These are phyloP conservation scores for Hortaea sp. DNA, from an alignment of 2,329 filamentous ascomycete species.

Conservation along the genomic window DNA sequence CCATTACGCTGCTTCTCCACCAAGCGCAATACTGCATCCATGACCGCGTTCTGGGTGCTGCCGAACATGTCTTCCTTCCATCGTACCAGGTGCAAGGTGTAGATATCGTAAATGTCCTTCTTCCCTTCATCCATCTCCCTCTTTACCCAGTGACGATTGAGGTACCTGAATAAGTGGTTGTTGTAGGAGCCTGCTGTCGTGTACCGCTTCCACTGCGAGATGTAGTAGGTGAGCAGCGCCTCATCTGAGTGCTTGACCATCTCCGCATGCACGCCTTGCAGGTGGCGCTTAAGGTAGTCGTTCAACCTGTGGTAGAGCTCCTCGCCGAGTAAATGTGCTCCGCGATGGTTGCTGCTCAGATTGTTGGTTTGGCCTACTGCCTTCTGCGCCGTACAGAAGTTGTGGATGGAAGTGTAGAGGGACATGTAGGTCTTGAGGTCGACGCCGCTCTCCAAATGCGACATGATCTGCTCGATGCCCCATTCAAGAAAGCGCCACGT, in stretches of 20 bases:
- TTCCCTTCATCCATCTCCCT: slow-evolving; percentile 98
- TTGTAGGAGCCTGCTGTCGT: slow-evolving; percentile 95
- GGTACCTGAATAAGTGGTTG: slow-evolving; percentile 90
- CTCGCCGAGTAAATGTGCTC: slow-evolving; percentile 88
- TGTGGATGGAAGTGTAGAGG: slow-evolving; percentile 93
- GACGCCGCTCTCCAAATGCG: slow-evolving; percentile 79
- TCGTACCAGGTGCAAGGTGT: slow-evolving; percentile 88
- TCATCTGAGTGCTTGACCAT: slow-evolving; percentile 80
- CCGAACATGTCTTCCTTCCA: slow-evolving; percentile 90
- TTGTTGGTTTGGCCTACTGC: slow-evolving; percentile 50
- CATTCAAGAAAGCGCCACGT: slow-evolving; percentile 76
- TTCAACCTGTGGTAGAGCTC: slow-evolving; percentile 91
- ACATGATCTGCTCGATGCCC: slow-evolving; percentile 89
- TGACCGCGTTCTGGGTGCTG: slow-evolving; percentile 75
- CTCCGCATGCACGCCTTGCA: slow-evolving; percentile 58
- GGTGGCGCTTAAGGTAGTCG: slow-evolving; percentile 69
- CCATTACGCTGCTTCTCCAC: slow-evolving; percentile 96
- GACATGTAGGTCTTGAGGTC: slow-evolving; percentile 98
- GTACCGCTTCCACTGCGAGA: slow-evolving; percentile 92
- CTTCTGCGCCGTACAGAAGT: slow-evolving; percentile 98
- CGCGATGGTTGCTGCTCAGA: slow-evolving; percentile 53
- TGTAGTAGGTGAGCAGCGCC: slow-evolving; percentile 83
- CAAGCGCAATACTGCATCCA: slow-evolving; percentile 87
- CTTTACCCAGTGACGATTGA: slow-evolving; percentile 98
- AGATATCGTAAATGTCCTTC: slow-evolving; percentile 96